These are phyloP conservation scores for Colletotrichum graminicola DNA, from an alignment of 2,329 filamentous ascomycete genomes.

Conservation along the genomic window DNA sequence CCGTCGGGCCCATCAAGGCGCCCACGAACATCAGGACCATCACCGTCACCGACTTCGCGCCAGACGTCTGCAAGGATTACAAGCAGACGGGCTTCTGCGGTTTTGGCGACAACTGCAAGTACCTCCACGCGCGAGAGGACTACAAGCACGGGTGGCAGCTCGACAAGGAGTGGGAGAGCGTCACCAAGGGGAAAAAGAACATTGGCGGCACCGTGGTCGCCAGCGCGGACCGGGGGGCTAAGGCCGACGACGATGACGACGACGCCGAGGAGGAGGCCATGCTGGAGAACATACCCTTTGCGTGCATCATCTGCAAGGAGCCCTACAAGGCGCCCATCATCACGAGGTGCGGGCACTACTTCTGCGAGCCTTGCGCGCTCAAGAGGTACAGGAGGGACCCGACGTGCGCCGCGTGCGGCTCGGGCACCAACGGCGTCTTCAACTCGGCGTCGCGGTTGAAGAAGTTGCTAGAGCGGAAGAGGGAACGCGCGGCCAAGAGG, in stretches of 20 bases:
- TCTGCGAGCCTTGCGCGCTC: constrained; percentile 91
- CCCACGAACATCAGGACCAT: constrained; percentile 91
- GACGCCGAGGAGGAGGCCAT: constrained; percentile 75
- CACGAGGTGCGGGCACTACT: constrained; percentile 95
- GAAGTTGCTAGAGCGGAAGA: constrained; percentile 82
- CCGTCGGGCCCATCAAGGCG: constrained; percentile 88
- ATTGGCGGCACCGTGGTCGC: constrained; percentile 71
- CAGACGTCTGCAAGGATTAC: constrained; percentile 91
- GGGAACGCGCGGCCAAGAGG: constrained; percentile 69
- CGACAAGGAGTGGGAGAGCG: constrained; percentile 92
- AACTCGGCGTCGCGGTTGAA: constrained; percentile 87
- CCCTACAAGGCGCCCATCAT: constrained; percentile 84
- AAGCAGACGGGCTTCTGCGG: constrained; percentile 70
- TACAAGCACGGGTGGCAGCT: constrained; percentile 96
- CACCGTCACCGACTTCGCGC: constrained; percentile 89
- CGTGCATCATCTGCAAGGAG: constrained; percentile 86
- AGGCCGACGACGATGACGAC: constrained; percentile 52
- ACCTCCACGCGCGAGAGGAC: constrained; percentile 80
- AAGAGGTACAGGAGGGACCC: constrained; percentile 89
- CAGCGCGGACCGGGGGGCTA: constrained; percentile 65
- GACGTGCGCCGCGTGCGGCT: constrained; percentile 85
- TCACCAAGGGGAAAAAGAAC: constrained; percentile 77
- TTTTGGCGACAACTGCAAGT: constrained; percentile 82
- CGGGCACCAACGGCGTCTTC: constrained; percentile 89
- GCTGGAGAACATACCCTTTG: constrained; percentile 88